Evolutionary conservation across 1,284 basidiomycete species (phyloP).

Genomic region (Leucoagaricus sp.): DNA sequence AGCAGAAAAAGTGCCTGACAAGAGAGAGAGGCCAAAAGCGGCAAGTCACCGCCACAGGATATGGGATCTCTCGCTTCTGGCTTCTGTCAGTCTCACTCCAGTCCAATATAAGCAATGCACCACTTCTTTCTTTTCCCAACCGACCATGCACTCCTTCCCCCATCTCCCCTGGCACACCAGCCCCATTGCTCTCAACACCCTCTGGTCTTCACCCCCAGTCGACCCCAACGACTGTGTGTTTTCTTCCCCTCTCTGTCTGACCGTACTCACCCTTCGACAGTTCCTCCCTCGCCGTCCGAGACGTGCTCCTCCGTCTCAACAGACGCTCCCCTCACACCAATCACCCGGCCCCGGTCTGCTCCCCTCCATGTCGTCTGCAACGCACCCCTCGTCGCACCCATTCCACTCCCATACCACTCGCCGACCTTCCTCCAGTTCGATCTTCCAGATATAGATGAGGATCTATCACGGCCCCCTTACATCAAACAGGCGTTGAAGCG

Average conservation of each 20-base stretch:
- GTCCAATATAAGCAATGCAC: slow-evolving; percentile 24
- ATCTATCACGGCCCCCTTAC: slow-evolving; percentile 69
- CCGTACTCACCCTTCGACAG: not conserved
- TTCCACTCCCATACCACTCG: slow-evolving; percentile 67
- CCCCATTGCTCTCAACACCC: not conserved
- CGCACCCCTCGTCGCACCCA: slow-evolving; percentile 64
- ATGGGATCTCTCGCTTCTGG: slow-evolving; percentile 10
- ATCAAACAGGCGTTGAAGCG: slow-evolving; percentile 51
- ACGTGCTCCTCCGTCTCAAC: slow-evolving; percentile 26
- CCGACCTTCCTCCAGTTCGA: slow-evolving; percentile 69
- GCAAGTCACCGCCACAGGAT: slow-evolving; percentile 8
- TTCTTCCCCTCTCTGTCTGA: not conserved
- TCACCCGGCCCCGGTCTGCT: slow-evolving; percentile 22
- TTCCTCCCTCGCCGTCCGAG: slow-evolving; percentile 28
- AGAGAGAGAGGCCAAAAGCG: not conserved
- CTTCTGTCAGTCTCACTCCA: slow-evolving; percentile 24
- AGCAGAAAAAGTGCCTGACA: not conserved
- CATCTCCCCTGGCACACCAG: not conserved
- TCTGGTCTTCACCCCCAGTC: not conserved
- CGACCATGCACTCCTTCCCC: slow-evolving; percentile 1
- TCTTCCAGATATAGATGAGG: slow-evolving; percentile 65
- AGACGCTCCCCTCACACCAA: slow-evolving; percentile 13
- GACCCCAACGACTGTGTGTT: not conserved
- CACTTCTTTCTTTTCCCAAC: slow-evolving; percentile 1
- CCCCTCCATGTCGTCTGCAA: slow-evolving; percentile 51